Base-by-base conservation (phyloP, 2,329 filamentous ascomycete species). In the Teratosphaeria zuluensis region DNA sequence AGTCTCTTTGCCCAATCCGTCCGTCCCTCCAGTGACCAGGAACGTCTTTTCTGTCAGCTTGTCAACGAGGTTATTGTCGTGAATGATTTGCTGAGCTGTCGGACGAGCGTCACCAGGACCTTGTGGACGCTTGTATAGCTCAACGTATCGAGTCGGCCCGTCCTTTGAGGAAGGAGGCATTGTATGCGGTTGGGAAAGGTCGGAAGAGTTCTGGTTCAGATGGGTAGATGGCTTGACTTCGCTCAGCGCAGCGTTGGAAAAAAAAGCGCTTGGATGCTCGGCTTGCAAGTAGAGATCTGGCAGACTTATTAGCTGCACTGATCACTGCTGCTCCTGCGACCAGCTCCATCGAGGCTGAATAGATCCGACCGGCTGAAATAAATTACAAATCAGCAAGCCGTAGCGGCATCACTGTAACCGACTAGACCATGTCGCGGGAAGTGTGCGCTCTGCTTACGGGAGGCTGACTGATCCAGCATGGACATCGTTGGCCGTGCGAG, bases 1-100 rank as follows among this genome's bases (percentile, higher is more conserved):
- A 0, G 75, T 77, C 59, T 77, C 73, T 19, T 72, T 58, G 1
- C 76, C 76, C 12, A 78, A 66, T 1, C 75, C 76, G n/a, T 72
- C 68, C 1, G 73, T 73, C 16, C 64, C 68, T 8, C 76, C 76
- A 0, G 74, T 77, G 8, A 77, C 66, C 3, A 78, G 62, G 11
- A 72, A 62, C 24, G 74, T 69, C 51, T 74, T 75, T 32, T 67
- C 71, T 1, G 56, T 51, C 32, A 74, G 67, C 16, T 65, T 72
- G 33, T 66, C 69, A 7, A 69, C 58, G 33, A 75, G 51, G 30
- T 62, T 59, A 14, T 59, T 55, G 35, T 59, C 58, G 19, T 63
- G 30, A 33, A 68, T 51, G 51, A 68, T 60, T 56, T 66, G 60
- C 9, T 59, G 32, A 9, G 62, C 61, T 5, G 64, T 65, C 3